phyloP scores from a whole-genome alignment of 805 yeast species.

The Zygoascus ofunaensis region DNA sequence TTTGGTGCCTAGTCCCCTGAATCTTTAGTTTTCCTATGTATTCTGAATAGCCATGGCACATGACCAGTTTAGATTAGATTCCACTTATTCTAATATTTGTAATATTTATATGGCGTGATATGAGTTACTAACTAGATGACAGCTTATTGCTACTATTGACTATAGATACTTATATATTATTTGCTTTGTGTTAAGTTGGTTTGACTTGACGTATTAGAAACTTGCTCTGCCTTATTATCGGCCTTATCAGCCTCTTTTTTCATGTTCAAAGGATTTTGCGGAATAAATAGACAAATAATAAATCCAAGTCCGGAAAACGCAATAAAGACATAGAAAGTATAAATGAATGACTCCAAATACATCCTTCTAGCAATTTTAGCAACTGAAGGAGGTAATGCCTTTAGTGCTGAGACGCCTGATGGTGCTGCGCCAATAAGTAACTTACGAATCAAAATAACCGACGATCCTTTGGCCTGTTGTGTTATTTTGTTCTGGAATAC shows the following conservation, averaged over 20 bases:
- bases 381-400: constrained; percentile 8
- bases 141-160: too few relatives aligned
- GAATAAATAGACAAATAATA: constrained; percentile 13
- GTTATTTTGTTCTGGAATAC: constrained; percentile 37
- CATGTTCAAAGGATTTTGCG: constrained; percentile 16
- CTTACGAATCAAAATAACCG: constrained; percentile 2
- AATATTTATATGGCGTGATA: too few relatives aligned
- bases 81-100: too few relatives aligned
- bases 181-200: too few relatives aligned
- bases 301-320: constrained; percentile 16
- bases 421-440: constrained; percentile 15
- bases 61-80: too few relatives aligned
- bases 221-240: background rate
- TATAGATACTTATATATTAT: too few relatives aligned
- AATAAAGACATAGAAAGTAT: constrained; percentile 16
- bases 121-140: too few relatives aligned
- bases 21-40: too few relatives aligned
- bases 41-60: too few relatives aligned
- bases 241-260: background rate
- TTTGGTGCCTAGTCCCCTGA: too few relatives aligned
- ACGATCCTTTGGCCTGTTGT: constrained; percentile 19
- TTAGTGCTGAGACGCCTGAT: constrained; percentile 13
- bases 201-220: too few relatives aligned
- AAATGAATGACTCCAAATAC: constrained; percentile 15
- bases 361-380: constrained; percentile 10